Percentiles rank a stretch among this genome's conserved stretches.
These are phyloP conservation scores for Mortierella sp. DNA, from an alignment of 371 early-diverging fungal species.

Conservation along the genomic window DNA sequence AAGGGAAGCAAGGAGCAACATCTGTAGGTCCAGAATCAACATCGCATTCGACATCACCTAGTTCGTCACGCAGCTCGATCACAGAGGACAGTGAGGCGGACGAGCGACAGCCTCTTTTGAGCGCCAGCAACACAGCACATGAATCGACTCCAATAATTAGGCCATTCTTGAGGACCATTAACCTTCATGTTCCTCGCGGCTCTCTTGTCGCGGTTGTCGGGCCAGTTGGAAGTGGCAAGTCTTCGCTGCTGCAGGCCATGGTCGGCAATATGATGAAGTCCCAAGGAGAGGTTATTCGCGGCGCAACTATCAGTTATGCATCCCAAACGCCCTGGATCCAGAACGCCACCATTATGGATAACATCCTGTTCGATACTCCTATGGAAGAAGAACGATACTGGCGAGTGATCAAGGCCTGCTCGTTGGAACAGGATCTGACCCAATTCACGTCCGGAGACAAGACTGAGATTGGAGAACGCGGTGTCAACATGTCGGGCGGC, in stretches of 20 bases:
- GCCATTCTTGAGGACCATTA: constrained; percentile 63
- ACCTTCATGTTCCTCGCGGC: constrained; percentile 71
- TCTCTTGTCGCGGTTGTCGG: constrained; percentile 84
- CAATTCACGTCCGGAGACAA: constrained; percentile 84
- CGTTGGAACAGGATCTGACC: constrained; percentile 81
- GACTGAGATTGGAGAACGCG: constrained; percentile 86
- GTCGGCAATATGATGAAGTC: constrained; percentile 63
- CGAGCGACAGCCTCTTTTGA: constrained; percentile 30
- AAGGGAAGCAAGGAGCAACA: neutral
- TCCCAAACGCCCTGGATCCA: constrained; percentile 88
- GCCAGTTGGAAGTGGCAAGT: constrained; percentile 85
- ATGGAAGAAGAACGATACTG: constrained; percentile 77
- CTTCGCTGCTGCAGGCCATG: constrained; percentile 68
- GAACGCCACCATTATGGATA: constrained; percentile 83
- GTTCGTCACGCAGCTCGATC: neutral
- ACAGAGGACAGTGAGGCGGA: constrained; percentile 4
- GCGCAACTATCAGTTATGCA: constrained; percentile 65
- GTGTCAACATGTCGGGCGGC: constrained; percentile 59
- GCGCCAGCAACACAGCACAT: neutral
- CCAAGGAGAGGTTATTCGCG: constrained; percentile 30
- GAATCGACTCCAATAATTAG: neutral
- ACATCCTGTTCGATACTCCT: constrained; percentile 84
- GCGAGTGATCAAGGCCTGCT: constrained; percentile 76
- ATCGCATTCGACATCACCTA: neutral
- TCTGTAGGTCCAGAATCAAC: neutral